Evolutionary conservation across 306 rosid genomes (phyloP).

Genomic region (Rosa rugosa): DNA sequence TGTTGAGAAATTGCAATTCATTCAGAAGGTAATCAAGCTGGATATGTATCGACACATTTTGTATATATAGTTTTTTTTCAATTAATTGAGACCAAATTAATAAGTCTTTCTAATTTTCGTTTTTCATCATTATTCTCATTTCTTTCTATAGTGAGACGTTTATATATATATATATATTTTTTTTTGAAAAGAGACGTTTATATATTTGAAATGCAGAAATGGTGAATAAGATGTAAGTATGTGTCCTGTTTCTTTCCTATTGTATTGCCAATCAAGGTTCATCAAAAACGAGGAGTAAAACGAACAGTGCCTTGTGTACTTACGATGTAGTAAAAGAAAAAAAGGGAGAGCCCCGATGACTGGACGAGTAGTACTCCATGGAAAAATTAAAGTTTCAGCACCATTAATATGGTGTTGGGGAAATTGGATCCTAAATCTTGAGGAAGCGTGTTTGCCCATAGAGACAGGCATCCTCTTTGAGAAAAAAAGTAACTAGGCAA

Average conservation of each 20-base stretch:
- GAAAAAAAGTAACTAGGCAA: neutral
- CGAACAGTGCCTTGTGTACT: neutral
- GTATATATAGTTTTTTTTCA: too few relatives aligned
- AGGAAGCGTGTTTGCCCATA: constrained; percentile 51
- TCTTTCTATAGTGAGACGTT: too few relatives aligned
- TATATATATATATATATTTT: too few relatives aligned
- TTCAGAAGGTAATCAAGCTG: neutral
- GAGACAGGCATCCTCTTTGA: constrained; percentile 51
- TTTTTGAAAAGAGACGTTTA: too few relatives aligned
- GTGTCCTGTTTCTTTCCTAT: neutral
- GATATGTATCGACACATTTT: too few relatives aligned
- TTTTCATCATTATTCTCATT: too few relatives aligned
- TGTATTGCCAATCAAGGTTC: neutral
- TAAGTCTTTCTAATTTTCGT: too few relatives aligned
- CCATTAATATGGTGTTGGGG: constrained; percentile 28
- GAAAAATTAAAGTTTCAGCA: constrained; percentile 12
- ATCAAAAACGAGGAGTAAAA: neutral
- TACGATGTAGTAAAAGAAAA: neutral
- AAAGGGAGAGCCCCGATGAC: neutral
- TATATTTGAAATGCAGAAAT: neutral
- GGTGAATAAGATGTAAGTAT: neutral
- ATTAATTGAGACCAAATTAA: too few relatives aligned
- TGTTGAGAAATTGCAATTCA: neutral
- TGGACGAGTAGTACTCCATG: neutral
- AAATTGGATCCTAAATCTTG: constrained; percentile 35